Base-by-base conservation (phyloP, 306 rosid species). In the Medicago arabica region DNA sequence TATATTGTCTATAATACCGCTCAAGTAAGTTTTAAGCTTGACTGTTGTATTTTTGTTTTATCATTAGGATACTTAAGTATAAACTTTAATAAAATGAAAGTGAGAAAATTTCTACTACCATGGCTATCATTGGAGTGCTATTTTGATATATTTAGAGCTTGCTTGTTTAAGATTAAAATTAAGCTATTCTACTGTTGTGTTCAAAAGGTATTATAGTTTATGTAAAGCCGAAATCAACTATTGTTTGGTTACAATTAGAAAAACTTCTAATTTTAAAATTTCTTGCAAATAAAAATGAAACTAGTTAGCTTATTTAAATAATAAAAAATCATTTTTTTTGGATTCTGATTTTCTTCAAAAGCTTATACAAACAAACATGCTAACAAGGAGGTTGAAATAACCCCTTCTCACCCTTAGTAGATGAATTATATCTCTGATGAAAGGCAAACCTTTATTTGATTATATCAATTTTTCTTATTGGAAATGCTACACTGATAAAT, bases 1-100 rank as follows among this genome's bases (percentile, higher is more conserved):
- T 95, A 86, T 78, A 92, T 95, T 78, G 99, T 92, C 54, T 95
- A 95, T 49, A 71, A 90, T 80, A 90, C 91, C 11, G 89, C 97
- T 63, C 99, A 92, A 75, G 99, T 92, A 90, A 86, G 97, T 90
- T 75, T 46, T 25, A 76, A 54, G 17, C 61, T 77, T 58, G 38
- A 38, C 54, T 61, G 54, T 28, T 75, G 23, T 64, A 40, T 31
- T 49, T 31, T 28, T 69, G 18, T 64, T 36, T 59, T 74, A 69
- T 47, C 49, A 18, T 81, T 61, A 8, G 71, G 18, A 69, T 78
- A 54, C 60, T 54, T 38, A 39, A 36, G 44, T 69, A 63, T 43
- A 50, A 50, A 19, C 23, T 16, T 14, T 36, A 64, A 43, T 23
- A 41, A 28, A 77, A 58, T 76, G 60, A 31, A 44, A 79, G 68